phyloP scores from a whole-genome alignment of 805 yeast genomes.

The Sugiyamaella marilandica region DNA sequence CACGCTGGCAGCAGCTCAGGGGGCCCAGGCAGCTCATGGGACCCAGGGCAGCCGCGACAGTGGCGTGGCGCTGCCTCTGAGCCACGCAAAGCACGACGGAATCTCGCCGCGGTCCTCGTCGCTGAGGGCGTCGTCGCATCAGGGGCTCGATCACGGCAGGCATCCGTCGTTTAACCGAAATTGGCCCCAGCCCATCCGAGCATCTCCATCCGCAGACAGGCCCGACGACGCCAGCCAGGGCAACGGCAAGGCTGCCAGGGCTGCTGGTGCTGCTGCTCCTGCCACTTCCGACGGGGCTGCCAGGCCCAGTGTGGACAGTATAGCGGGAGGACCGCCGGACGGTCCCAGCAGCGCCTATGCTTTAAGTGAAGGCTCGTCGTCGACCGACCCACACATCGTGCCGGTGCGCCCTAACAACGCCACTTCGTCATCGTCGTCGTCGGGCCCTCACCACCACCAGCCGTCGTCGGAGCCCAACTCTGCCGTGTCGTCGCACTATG shows the following conservation, averaged over 20 bases:
- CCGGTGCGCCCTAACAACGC: neutral
- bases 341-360: neutral
- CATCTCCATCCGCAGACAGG: neutral
- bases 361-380: neutral
- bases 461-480: neutral
- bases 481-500: neutral
- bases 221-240: neutral
- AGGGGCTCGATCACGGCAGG: slow-evolving; percentile 4
- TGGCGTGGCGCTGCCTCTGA: neutral
- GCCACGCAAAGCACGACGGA: neutral
- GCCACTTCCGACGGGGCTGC: neutral
- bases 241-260: too few relatives aligned
- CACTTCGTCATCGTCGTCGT: neutral
- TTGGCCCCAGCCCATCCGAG: slow-evolving; percentile 18
- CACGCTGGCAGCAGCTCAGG: neutral
- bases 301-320: neutral
- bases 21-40: neutral
- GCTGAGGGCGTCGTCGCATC: neutral
- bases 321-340: neutral
- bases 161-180: slow-evolving; percentile 22
- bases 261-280: neutral
- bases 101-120: slow-evolving; percentile 5
- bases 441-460: too few relatives aligned
- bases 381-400: neutral
- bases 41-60: neutral